Base-by-base conservation (phyloP, 1,284 basidiomycete genomes). In the Apiotrichum porosum region DNA sequence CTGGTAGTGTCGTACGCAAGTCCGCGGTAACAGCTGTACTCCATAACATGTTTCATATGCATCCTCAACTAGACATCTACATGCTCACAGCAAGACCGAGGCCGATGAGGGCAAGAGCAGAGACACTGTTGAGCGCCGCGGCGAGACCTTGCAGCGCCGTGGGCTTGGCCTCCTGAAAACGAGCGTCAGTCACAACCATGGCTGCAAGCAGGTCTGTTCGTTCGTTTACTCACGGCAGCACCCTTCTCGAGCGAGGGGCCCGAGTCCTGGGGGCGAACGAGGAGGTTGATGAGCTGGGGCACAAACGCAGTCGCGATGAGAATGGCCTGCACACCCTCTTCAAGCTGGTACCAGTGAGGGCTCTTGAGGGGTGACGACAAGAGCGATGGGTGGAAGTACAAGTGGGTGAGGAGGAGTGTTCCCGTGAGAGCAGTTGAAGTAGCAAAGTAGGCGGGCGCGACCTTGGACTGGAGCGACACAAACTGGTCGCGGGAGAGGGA, bases 361-460 rank as follows among this genome's bases (percentile, higher is more conserved):
- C 66, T 54, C 79, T 74, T n/a, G 70, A 70, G 53, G 0, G 65
- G 63, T 4, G 66, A 60, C 3, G 57, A 60, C 39, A 81, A 61
- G 23, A 86, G 80, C 36, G 76, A 72, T 3, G 83, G 83, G 69
- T 88, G 85, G 50, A 78, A 78, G 56, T 75, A 77, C 9, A 80
- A 76, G 81, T 86, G 88, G 30, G 80, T 73, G 9, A 73, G 75
- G 35, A 87, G 71, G 22, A 90, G 76, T 13, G 73, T 70, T 0
- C 79, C 75, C 17, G 82, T 79, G 28, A 84, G 71, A 17, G 70
- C 58, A 33, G 84, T 79, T 22, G 82, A 83, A 37, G 81, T 68
- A 22, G 78, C 68, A 62, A 90, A 89, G 73, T 87, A 90, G 48
- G 84, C 68, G 1, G 88, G 86, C 70, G 87, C 86, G 0, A 79